Evolutionary conservation across 139 green algal species (phyloP), one percentile per base, ranked within the genome.

Genomic region (Picochlorum sp.): DNA sequence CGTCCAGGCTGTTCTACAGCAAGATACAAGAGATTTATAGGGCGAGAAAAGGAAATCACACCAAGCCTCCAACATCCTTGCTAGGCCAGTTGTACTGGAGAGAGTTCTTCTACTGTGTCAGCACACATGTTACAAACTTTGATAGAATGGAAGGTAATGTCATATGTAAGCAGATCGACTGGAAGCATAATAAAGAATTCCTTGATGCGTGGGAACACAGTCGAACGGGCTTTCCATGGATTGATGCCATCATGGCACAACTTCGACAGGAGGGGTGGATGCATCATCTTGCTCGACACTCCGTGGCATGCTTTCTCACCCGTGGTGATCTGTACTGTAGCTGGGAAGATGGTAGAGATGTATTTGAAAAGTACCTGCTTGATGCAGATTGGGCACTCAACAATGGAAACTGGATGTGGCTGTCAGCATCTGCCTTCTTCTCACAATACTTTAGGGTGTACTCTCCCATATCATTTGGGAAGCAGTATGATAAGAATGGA

Each of bases 291-390:
- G 91, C 87, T 13, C 77, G 88, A 4, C 89, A 96, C 73, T 74
- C 65, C 34, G 86, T 97, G 21, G 91, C 92, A 3, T 97, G 92
- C 79, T 98, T 98, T 74, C 81, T 98, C 18, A 98, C 92, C 0
- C 77, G 92, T 0, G 90, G 90, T 4, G 90, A 78, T 54, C 60
- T 78, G 31, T 77, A 58, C 38, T 77, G 70, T 57, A 50, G 24
- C 18, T 97, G 92, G 91, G 87, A 95, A 78, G 50, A 50, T 18
- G 92, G 92, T 2, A 66, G 84, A 45, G 82, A 89, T 30, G 84
- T 92, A 34, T 97, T 97, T 74, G 91, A 98, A 74, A 76, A 86
- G 54, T 70, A 88, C 41, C 84, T 98, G 3, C 71, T 98, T 2
- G 92, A 98, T 64, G 79, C 63, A 18, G 90, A 96, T 79, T 87